A percentile compares a stretch with the other conserved stretches of the same genome.
Evolutionary conservation across 1,139 yeast genomes (phyloP).

Genomic region (Geotrichum aggregatum): DNA sequence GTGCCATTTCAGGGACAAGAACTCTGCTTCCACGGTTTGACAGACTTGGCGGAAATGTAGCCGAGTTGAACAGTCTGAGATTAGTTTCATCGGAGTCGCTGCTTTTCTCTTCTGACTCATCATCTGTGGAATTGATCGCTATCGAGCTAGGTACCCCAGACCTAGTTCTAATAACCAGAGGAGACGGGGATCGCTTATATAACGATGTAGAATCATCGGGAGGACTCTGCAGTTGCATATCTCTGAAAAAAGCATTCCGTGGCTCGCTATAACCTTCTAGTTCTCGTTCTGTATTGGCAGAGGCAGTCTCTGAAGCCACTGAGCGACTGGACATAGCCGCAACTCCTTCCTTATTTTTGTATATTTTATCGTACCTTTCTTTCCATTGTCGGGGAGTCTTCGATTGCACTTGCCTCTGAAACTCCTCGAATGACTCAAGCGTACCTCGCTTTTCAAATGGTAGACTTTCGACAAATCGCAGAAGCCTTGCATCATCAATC

Average conservation of each 20-base stretch:
- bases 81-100: background rate
- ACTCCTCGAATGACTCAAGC: no score
- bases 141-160: background rate
- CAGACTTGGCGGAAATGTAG: constrained; percentile 7
- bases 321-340: no score
- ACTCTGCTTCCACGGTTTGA: background rate
- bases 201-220: no score
- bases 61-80: background rate
- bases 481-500: background rate
- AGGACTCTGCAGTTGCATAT: no score
- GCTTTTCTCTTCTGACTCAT: background rate
- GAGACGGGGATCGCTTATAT: background rate
- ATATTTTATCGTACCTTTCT: background rate
- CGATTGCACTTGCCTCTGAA: no score
- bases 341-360: background rate
- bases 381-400: background rate
- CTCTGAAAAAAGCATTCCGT: no score
- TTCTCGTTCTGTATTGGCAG: no score
- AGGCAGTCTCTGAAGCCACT: no score
- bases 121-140: background rate
- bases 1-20: no score
- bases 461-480: background rate
- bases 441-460: background rate
- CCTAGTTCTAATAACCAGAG: background rate
- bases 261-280: no score